These are phyloP conservation scores for Citrus sp. DNA, from an alignment of 345 rosid genomes.

Conservation along the genomic window DNA sequence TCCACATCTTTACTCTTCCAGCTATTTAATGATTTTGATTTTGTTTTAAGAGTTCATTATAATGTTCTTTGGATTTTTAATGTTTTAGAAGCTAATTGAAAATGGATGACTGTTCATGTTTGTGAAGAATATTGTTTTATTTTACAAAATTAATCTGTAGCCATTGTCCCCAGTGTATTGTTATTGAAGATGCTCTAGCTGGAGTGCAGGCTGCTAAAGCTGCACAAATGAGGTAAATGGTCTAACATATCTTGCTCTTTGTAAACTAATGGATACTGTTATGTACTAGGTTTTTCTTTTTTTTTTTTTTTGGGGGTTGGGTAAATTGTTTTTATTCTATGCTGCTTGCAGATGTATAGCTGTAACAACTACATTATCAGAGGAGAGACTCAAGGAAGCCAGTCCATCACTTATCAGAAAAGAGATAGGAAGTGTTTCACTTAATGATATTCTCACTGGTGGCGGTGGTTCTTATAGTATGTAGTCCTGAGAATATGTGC, in stretches of 20 bases:
- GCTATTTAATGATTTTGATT: neutral
- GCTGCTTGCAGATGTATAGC: conserved; percentile 78
- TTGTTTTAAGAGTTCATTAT: neutral
- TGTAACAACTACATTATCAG: conserved; percentile 76
- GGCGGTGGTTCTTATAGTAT: conserved; percentile 70
- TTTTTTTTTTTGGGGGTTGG: neutral
- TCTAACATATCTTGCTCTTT: conserved; percentile 13
- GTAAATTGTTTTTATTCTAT: conserved; percentile 15
- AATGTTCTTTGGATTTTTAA: neutral
- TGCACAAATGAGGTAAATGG: conserved; percentile 84
- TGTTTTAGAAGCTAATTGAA: neutral
- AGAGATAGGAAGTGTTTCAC: conserved; percentile 66
- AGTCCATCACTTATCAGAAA: conserved; percentile 72
- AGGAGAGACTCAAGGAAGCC: conserved; percentile 59
- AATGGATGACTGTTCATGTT: neutral
- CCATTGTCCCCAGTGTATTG: conserved; percentile 60
- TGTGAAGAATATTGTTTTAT: neutral
- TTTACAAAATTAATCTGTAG: conserved; percentile 6
- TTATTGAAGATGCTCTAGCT: conserved; percentile 93
- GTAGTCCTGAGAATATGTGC: conserved; percentile 51
- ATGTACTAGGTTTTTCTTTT: neutral
- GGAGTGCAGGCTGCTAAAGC: conserved; percentile 97
- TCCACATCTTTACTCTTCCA: neutral
- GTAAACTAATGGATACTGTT: neutral
- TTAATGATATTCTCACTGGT: conserved; percentile 86